Base-by-base conservation (phyloP, 225 moss, liverwort and hornwort species). In the Sphagnum tenellum region DNA sequence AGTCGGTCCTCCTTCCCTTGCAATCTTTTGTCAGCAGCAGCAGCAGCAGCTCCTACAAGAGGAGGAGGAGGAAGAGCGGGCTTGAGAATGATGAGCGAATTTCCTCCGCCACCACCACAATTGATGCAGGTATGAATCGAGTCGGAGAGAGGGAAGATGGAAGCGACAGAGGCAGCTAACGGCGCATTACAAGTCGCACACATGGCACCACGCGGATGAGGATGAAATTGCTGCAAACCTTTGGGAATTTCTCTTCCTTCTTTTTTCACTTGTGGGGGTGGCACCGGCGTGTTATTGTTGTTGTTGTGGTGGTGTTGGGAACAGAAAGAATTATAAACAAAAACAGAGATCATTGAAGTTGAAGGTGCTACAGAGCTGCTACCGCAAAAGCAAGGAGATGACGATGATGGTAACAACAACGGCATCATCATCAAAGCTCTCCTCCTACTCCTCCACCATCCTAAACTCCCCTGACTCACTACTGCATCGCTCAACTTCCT, bases 1-100 rank as follows among this genome's bases (percentile, higher is more conserved):
- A 86, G 88, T 56, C 84, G 81, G 75, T 88, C 88, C 63, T 86
- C 88, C 64, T 81, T 80, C 13, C 89, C 86, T 68, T 78, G 88
- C 66, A 86, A 77, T 64, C 85, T 84, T 62, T 88, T 76, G 60
- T 79, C 71, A 46, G 86, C 67, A 10, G 67, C 66, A 12, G 67
- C 66, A 12, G 70, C 6, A 64, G 72, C 81, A 48, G 57, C 57
- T 68, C 71, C 68, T 59, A 49, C 61, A n/a, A 78, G 72, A 65
- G 54, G 63, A 10, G 3, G 54, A 12, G 67, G 44, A 50, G 57
- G 70, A 5, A 61, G 61, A 11, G 47, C 64, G 55, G 64, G 61
- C 51, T 79, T 70, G 65, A 82, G 67, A 55, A 77, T 74, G 66
- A 79, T 57, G 13, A 81, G 69, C 4, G 74, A 68, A 45, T 82